Base-by-base conservation (phyloP, 176 grass and related monocot genomes). In the Elaeis guineensis region DNA sequence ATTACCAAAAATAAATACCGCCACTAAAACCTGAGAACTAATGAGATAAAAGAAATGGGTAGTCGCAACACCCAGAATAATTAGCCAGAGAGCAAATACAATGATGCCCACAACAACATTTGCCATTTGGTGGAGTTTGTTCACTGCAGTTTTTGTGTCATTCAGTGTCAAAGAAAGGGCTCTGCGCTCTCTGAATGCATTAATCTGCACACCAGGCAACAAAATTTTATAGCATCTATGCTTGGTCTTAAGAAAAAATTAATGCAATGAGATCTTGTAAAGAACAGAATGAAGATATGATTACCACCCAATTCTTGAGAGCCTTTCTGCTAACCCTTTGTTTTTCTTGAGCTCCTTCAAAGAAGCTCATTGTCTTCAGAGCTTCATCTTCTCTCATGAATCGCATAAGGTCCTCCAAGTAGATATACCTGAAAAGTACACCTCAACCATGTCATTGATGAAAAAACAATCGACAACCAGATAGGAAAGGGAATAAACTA, bases 91-190 rank as follows among this genome's bases (percentile, higher is more conserved):
- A 3, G 76, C 92, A 19, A 97, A 71, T 60, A 88, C 81, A 32
- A 97, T 83, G 18, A 97, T 17, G 2, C 50, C 80, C 0, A 91
- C 81, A 3, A 91, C 58, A 1, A 91, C 64, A 58, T 91, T 97
- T 55, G 92, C 92, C 87, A 97, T 89, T 19, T 88, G 92, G 78
- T 97, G 81, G 29, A 97, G 92, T 66, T 88, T 97, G 72, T 91
- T 97, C 59, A 97, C 87, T 2, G 92, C 87, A 21, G 92, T 97
- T 74, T 97, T 97, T 1, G 92, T 97, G 74, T 97, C 92, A 30
- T 97, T 97, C 8, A 97, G 92, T 25, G 92, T 97, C 49, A 97
- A 73, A n/a, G 92, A 84, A 8, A 97, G 87, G 26, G 87, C 87
- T 15, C 90, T 97, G 54, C 92, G 86, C 56, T 97, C 84, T 80